A percentile compares a stretch with the other conserved stretches of the same genome.
phyloP scores from a whole-genome alignment of 148 eudicot genomes.

The Silene uniflora region DNA sequence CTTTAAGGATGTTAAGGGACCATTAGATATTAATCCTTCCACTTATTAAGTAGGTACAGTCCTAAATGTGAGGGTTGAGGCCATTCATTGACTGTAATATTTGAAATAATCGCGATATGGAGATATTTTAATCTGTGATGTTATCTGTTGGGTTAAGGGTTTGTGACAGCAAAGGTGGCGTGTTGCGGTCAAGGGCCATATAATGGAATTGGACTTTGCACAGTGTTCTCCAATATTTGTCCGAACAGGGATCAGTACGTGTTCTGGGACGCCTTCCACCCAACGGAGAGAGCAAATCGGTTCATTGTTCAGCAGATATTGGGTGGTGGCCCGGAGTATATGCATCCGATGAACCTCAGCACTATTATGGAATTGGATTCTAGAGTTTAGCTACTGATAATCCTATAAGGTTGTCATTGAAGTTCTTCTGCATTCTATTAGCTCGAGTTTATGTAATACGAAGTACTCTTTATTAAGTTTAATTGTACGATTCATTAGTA shows the following conservation, averaged over 20 bases:
- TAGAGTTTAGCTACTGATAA: too few species aligned
- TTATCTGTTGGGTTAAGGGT: constrained; percentile 20
- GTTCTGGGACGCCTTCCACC: constrained; percentile 48
- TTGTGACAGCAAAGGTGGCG: constrained; percentile 39
- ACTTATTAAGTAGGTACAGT: constrained; percentile 14
- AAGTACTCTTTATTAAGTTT: background rate
- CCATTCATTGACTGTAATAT: too few species aligned
- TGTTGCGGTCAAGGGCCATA: constrained; percentile 49
- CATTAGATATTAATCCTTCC: background rate
- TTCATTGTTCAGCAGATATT: constrained; percentile 30
- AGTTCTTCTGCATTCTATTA: background rate
- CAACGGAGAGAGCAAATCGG: constrained; percentile 35
- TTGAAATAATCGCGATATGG: too few species aligned
- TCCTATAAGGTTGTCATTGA: too few species aligned
- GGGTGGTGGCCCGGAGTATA: constrained; percentile 19
- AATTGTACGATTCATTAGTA: background rate
- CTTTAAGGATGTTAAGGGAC: constrained; percentile 11
- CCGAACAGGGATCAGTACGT: constrained; percentile 32
- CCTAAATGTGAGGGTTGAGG: constrained; percentile 3
- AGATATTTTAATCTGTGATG: background rate
- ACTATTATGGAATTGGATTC: too few species aligned
- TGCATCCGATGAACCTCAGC: too few species aligned
- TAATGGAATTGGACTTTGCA: constrained; percentile 42
- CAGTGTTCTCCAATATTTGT: constrained; percentile 32
- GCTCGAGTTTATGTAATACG: too few species aligned